phyloP scores from a whole-genome alignment of 2,329 filamentous ascomycete genomes.

The Hypomyces rosellus region DNA sequence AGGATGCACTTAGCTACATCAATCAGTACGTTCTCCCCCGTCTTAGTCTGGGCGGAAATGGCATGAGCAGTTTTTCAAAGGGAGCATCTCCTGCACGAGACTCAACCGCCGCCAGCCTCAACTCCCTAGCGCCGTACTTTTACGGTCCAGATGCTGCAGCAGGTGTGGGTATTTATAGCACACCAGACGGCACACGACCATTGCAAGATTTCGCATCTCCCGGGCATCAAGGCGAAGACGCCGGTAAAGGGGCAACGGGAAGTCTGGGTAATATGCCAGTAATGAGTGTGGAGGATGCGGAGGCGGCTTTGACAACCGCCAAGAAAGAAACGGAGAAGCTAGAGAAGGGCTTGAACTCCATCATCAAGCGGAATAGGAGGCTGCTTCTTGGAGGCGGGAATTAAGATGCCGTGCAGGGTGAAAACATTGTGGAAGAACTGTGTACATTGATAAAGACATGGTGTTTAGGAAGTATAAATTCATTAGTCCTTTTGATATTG shows the following conservation, averaged over 20 bases:
- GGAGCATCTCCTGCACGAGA: constrained; percentile 34
- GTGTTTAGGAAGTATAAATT: too few relatives aligned
- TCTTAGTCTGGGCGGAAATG: constrained; percentile 46
- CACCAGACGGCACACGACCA: constrained; percentile 29
- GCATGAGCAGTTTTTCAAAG: constrained; percentile 33
- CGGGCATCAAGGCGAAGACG: constrained; percentile 23
- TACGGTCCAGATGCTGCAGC: constrained; percentile 41
- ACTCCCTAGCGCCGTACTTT: constrained; percentile 51
- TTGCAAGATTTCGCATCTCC: constrained; percentile 29
- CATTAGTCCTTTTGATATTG: too few relatives aligned
- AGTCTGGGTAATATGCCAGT: constrained; percentile 41
- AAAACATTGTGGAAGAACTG: too few relatives aligned
- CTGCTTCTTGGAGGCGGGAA: constrained; percentile 37
- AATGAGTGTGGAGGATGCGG: constrained; percentile 58
- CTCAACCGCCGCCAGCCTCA: constrained; percentile 44
- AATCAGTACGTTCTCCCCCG: constrained; percentile 62
- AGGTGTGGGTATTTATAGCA: constrained; percentile 39
- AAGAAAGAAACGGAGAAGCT: constrained; percentile 55
- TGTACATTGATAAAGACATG: too few relatives aligned
- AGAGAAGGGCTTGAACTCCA: constrained; percentile 54
- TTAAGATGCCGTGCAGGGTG: constrained; percentile 8
- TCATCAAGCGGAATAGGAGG: constrained; percentile 55
- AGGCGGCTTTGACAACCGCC: constrained; percentile 45
- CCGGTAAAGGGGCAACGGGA: constrained; percentile 24
- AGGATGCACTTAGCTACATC: constrained; percentile 61